Conservation (phyloP, 106 monocot genomes). For the Ottelia alismoides region DNA sequence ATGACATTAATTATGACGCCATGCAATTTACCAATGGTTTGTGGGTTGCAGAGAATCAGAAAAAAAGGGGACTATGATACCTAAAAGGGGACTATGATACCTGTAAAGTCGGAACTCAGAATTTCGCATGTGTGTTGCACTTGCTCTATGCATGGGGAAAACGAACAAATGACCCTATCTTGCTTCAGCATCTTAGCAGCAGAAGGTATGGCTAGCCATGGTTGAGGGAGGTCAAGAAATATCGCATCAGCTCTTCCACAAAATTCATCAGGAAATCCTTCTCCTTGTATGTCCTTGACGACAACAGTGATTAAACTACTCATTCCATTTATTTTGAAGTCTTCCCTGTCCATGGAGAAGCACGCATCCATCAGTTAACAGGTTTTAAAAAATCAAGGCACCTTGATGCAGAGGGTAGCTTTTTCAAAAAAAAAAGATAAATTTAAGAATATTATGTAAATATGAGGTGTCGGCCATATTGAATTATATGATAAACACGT, state of each 20-base stretch:
- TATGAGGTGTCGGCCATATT: too few species aligned
- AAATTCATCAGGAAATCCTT: slow-evolving; percentile 86
- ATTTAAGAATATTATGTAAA: too few species aligned
- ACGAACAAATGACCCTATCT: slow-evolving; percentile 88
- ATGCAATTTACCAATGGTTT: too few species aligned
- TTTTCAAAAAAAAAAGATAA: too few species aligned
- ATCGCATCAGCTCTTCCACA: slow-evolving; percentile 51
- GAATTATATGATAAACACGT: too few species aligned
- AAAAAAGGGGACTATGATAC: too few species aligned
- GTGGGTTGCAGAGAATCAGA: too few species aligned
- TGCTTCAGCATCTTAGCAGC: slow-evolving; percentile 63
- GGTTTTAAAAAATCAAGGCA: too few species aligned
- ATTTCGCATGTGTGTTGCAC: slow-evolving; percentile 85
- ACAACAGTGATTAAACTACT: slow-evolving; percentile 64
- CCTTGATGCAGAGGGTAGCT: too few species aligned
- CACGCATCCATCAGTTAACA: too few species aligned
- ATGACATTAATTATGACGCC: too few species aligned
- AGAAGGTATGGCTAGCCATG: slow-evolving; percentile 88
- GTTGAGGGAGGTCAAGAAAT: slow-evolving; percentile 98
- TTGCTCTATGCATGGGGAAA: slow-evolving; percentile 98
- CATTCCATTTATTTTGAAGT: slow-evolving; percentile 76
- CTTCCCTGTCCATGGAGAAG: slow-evolving; percentile 23
- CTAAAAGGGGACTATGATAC: too few species aligned
- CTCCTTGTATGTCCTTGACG: slow-evolving; percentile 88
- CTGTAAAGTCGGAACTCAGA: slow-evolving; percentile 56